Base-by-base conservation (phyloP, 2,329 filamentous ascomycete genomes). In the Ophiosphaerella korrae region DNA sequence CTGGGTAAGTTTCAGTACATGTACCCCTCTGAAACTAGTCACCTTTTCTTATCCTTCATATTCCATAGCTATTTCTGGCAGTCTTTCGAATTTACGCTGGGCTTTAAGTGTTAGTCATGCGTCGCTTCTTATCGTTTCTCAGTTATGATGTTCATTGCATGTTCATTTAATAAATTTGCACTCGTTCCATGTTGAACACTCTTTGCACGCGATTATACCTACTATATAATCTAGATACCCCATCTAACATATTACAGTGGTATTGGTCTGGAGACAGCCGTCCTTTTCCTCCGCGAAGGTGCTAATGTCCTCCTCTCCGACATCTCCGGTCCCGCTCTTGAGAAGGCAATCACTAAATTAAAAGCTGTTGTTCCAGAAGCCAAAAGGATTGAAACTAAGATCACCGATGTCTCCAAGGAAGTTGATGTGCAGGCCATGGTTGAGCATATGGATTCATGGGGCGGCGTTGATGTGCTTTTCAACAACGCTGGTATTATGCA, bases 401-500 rank as follows among this genome's bases (percentile, higher is more conserved):
- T 83, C 58, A 87, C 85, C 75, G 92, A 97, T 70, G 92, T 97
- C 47, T 92, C 90, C 72, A 92, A 92, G 68, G 92, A 97, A 74
- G 75, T 82, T 53, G 84, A 94, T 49, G 86, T 97, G 29, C 78
- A 91, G 67, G 84, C 86, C 48, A 85, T 89, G 71, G 81, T 96
- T 45, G 88, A 89, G 62, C 77, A 83, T 8, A 78, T 93, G 50
- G 92, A 97, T 74, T 71, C 84, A 50, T 95, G 90, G 89, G 92
- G 92, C 68, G 92, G 92, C 38, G 77, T 94, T 3, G 92, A 97
- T 73, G 81, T 96, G 70, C 90, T 96, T 66, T 97, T 96, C 86
- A 97, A 97, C 85, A 97, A 97, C 74, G 92, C 92, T 21, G 92
- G 92, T 48, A 97, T 97, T 75, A 97, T 97, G 92, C 92, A 96